These are phyloP conservation scores for Mangifera indica DNA, from an alignment of 345 rosid genomes.

Conservation along the genomic window DNA sequence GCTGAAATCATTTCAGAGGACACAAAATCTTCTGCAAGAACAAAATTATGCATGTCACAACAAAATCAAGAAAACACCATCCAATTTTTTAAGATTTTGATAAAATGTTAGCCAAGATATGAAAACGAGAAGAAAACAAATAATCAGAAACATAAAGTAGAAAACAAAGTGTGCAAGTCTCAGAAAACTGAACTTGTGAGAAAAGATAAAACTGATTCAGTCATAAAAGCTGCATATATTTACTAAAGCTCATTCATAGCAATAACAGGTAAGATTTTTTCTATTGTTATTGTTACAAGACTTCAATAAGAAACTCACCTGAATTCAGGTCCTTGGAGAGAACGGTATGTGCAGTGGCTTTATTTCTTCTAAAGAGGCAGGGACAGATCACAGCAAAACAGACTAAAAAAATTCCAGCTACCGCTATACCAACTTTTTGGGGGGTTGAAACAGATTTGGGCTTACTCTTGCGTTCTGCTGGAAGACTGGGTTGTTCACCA, in stretches of 20 bases:
- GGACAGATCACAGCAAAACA: conserved; percentile 61
- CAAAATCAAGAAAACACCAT: not conserved
- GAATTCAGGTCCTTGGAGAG: conserved; percentile 57
- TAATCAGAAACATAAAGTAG: not conserved
- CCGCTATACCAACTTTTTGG: conserved; percentile 42
- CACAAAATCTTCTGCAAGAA: conserved; percentile 55
- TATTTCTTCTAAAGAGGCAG: conserved; percentile 57
- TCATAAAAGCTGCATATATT: conserved; percentile 3
- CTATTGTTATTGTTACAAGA: not conserved
- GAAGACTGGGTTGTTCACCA: conserved; percentile 13
- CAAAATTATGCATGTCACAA: conserved; percentile 17
- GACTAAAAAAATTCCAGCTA: conserved; percentile 50
- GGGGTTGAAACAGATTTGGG: conserved; percentile 13
- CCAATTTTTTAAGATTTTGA: not conserved
- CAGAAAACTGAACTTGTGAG: not conserved
- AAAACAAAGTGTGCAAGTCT: not conserved
- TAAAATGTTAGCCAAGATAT: conserved; percentile 7
- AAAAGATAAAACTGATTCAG: conserved; percentile 3
- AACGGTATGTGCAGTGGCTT: conserved; percentile 53
- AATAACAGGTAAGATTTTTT: not conserved
- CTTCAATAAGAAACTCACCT: conserved; percentile 43
- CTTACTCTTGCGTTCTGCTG: conserved; percentile 17
- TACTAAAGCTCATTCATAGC: not conserved
- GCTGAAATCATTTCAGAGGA: conserved; percentile 50
- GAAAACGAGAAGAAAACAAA: not conserved